A percentile compares a stretch with the other conserved stretches of the same genome.
Conservation (phyloP, 2,329 filamentous ascomycete species). For the Scytalidium sp. region DNA sequence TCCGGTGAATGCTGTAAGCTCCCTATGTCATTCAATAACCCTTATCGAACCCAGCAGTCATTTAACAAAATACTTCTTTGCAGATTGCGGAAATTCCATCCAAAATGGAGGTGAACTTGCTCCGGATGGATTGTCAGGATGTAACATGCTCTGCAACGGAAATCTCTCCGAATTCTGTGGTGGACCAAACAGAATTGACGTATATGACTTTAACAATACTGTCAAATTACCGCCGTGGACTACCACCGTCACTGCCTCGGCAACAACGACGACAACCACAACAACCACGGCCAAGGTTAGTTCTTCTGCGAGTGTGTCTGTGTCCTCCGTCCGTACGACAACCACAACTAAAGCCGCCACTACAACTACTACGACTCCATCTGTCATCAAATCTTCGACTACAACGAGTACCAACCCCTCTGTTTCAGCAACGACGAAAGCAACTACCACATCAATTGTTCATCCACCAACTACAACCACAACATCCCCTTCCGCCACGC, state of each 20-base stretch:
- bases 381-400: background rate
- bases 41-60: too few species aligned
- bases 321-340: background rate
- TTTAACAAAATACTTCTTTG: background rate
- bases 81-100: conserved; percentile 15
- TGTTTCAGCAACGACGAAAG: background rate
- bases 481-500: background rate
- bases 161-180: conserved; percentile 24
- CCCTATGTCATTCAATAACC: too few species aligned
- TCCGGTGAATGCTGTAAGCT: conserved; percentile 37
- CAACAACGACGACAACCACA: conserved; percentile 1
- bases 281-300: background rate
- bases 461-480: background rate
- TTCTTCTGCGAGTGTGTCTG: background rate
- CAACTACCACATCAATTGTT: background rate
- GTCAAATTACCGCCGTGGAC: conserved; percentile 8
- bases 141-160: conserved; percentile 25
- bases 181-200: conserved; percentile 13
- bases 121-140: conserved; percentile 17
- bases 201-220: conserved; percentile 14
- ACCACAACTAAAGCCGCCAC: background rate
- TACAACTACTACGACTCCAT: background rate
- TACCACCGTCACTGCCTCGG: too few species aligned
- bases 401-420: background rate
- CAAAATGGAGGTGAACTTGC: conserved; percentile 13